A percentile compares a stretch with the other conserved stretches of the same genome.
Conservation (phyloP, 495 filamentous ascomycete genomes). For the Xylaria castorea region DNA sequence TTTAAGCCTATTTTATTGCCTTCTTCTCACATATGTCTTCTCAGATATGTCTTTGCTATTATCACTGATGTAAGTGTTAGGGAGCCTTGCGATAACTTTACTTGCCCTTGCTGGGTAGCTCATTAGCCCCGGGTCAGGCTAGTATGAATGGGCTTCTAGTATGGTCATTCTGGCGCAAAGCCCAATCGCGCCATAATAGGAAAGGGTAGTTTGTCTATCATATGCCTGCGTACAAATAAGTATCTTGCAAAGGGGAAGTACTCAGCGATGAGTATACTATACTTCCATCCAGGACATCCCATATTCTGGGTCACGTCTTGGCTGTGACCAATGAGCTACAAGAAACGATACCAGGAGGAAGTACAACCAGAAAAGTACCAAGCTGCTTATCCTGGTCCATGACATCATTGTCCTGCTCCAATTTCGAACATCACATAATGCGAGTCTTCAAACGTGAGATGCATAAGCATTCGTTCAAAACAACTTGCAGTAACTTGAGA, state of each 20-base stretch:
- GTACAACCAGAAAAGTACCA: neutral
- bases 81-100: neutral
- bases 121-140: neutral
- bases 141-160: neutral
- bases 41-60: neutral
- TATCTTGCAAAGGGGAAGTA: neutral
- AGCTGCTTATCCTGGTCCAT: neutral
- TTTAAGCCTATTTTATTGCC: neutral
- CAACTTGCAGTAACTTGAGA: neutral
- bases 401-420: conserved; percentile 12
- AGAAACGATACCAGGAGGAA: neutral
- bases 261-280: neutral
- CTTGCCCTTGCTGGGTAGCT: neutral
- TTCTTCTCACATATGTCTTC: no score
- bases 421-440: neutral
- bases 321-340: neutral
- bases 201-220: neutral
- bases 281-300: neutral
- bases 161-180: conserved; percentile 1
- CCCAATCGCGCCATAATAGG: conserved; percentile 15
- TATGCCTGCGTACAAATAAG: neutral
- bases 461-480: neutral
- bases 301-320: neutral
- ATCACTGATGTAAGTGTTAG: neutral
- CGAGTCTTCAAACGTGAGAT: neutral